Evolutionary conservation across 352 stramenopile species (phyloP), one percentile per base, ranked within the genome.

Genomic region (Phytophthora podocarpi): DNA sequence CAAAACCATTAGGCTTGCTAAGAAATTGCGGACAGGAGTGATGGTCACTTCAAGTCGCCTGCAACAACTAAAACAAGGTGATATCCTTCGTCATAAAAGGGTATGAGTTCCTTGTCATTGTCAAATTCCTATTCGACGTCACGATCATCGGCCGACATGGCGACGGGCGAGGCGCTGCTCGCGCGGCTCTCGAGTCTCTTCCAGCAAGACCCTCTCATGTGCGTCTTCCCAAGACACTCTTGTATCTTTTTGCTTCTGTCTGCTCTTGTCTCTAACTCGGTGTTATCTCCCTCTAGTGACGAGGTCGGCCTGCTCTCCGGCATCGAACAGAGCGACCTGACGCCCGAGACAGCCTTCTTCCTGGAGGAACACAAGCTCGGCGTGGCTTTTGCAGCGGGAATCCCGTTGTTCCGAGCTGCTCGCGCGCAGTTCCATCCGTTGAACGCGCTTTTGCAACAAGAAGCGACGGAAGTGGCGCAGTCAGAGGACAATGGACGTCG

Each of bases 281-380:
- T 42, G 16, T 31, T 10, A 48, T n/a, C 51, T 42, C 16, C 6
- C 15, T 5, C 31, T 35, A 95, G 86, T 46, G 82, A 95, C 51
- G 86, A 95, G 50, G 81, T 93, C 16, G 86, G 86, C 0, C 61
- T 93, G 28, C 57, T 95, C 18, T 87, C 91, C 50, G 73, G 68
- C 20, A 51, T 85, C 16, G 70, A 89, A 10, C 43, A 59, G 8
- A 66, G 57, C 15, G 70, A 87, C 27, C 40, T 89, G 23, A 80
- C 75, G 3, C 53, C 64, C 43, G 80, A 80, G 26, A 79, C 51
- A 9, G 81, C 81, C 31, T 95, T 95, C 59, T 58, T 86, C 16
- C 71, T 93, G 20, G 76, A 81, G 9, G 64, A 91, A 1, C 86
- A 93, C 70, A 95, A 95, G 50, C 77, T 95, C 21, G 83, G 83